phyloP scores from a whole-genome alignment of 306 rosid species.

The Ormosia semicastrata region DNA sequence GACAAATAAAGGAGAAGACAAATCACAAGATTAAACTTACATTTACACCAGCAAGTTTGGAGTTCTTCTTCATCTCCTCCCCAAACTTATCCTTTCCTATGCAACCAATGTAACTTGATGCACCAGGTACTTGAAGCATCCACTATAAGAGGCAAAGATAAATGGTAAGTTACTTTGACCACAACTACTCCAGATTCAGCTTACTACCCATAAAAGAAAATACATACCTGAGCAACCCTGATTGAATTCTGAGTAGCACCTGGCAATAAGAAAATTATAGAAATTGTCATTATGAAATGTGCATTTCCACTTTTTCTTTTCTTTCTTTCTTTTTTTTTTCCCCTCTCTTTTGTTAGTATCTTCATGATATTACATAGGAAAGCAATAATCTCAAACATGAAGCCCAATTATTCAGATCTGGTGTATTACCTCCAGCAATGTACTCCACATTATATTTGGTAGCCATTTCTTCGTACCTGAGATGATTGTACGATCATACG shows the following conservation, averaged over 20 bases:
- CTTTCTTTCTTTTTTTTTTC: neutral
- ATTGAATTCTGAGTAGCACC: conserved; percentile 96
- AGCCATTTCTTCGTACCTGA: conserved; percentile 80
- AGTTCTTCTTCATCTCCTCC: conserved; percentile 80
- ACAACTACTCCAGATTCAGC: neutral
- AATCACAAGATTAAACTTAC: conserved; percentile 42
- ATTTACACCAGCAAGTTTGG: conserved; percentile 73
- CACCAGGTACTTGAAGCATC: conserved; percentile 88
- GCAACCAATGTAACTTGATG: conserved; percentile 88
- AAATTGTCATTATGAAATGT: neutral
- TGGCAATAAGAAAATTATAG: conserved; percentile 28
- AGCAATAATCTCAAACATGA: neutral
- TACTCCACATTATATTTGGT: conserved; percentile 67
- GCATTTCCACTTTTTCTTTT: neutral
- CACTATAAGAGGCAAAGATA: conserved; percentile 49
- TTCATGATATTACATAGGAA: neutral
- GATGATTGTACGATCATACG: neutral
- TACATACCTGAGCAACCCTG: conserved; percentile 84
- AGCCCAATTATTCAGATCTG: conserved; percentile 20
- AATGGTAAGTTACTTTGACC: neutral
- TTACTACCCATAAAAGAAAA: neutral
- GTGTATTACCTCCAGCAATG: conserved; percentile 87
- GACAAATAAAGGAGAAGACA: conserved; percentile 11
- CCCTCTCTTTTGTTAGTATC: neutral
- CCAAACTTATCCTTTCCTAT: conserved; percentile 96